A percentile compares a stretch with the other conserved stretches of the same genome.
These are phyloP conservation scores for Schizophyllum commune DNA, from an alignment of 1,284 basidiomycete genomes.

Conservation along the genomic window DNA sequence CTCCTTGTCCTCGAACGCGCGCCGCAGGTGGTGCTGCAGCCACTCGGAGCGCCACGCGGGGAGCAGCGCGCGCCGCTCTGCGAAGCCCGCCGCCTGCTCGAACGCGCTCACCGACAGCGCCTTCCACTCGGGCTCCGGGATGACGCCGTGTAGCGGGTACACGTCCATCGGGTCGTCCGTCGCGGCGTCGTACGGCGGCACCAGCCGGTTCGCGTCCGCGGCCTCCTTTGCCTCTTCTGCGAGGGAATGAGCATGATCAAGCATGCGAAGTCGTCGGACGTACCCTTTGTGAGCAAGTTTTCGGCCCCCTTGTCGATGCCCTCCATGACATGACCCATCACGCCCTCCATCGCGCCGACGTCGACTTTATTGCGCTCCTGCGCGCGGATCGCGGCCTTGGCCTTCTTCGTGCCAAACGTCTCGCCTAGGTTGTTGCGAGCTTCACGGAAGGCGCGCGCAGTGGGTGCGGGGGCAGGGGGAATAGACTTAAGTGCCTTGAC, in stretches of 20 bases:
- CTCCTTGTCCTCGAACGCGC: conserved; percentile 20
- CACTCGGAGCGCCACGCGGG: conserved; percentile 61
- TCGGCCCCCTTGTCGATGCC: conserved; percentile 69
- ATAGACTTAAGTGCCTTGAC: conserved; percentile 80
- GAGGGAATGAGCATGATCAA: neutral
- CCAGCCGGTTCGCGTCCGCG: conserved; percentile 57
- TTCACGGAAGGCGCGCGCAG: conserved; percentile 47
- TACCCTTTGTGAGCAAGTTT: conserved; percentile 61
- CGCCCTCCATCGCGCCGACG: conserved; percentile 75
- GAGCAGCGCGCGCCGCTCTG: conserved; percentile 48
- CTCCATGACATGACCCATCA: conserved; percentile 72
- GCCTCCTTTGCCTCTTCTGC: conserved; percentile 58
- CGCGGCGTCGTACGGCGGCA: conserved; percentile 63
- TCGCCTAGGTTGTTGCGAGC: conserved; percentile 79
- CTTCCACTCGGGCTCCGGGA: conserved; percentile 73
- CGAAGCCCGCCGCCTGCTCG: conserved; percentile 38
- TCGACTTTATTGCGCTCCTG: conserved; percentile 85
- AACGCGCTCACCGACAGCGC: conserved; percentile 48
- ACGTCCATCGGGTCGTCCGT: conserved; percentile 65
- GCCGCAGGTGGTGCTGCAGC: conserved; percentile 52
- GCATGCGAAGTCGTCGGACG: conserved; percentile 15
- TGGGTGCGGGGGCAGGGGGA: conserved; percentile 39
- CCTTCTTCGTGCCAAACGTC: conserved; percentile 90
- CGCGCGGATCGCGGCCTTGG: conserved; percentile 76
- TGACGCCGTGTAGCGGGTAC: conserved; percentile 70